Evolutionary conservation across 164 flowering plant genomes (phyloP), one percentile per base, ranked within the genome.

Genomic region (Buxus sempervirens): DNA sequence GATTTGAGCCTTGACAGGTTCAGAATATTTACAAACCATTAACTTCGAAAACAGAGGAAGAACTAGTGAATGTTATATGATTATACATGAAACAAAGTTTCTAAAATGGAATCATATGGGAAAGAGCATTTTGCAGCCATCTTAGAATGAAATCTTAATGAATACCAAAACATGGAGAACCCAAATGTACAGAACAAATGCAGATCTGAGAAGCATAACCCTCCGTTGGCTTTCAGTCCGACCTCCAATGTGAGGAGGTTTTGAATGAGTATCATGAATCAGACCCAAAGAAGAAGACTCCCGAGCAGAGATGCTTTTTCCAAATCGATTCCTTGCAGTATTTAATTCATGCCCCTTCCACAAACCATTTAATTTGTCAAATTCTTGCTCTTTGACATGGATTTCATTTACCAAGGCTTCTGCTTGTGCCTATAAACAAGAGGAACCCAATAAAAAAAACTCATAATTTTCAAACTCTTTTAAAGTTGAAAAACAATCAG

Each of bases 151-250:
- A 54, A 93, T 81, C 82, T 83, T 90, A 72, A 93, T 88, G 82
- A 90, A 93, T 65, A 93, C 98, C 78, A 89, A 60, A 64, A 93
- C 71, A 63, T 93, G 95, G 64, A 93, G 77, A 65, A 75, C 82
- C 66, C 90, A 82, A 74, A 93, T 89, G 78, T 93, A 90, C 61
- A 90, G 84, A 72, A 88, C 95, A 72, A 90, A 90, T 19, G 88
- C 80, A 28, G 93, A 93, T 75, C 95, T 85, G 68, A 89, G 78
- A 41, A 90, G 78, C 87, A 85, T 84, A 21, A 82, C 77, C 79
- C 86, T 86, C 66, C 84, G 83, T 70, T 79, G 92, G 69, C 65
- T 83, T 71, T 85, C 90, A 27, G 63, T 79, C 65, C 81, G 70
- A 20, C 82, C 84, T 55, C 76, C 79, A 14, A 60, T 60, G 45